Conservation (phyloP, 352 stramenopile species). For the Phytophthora sp. region DNA sequence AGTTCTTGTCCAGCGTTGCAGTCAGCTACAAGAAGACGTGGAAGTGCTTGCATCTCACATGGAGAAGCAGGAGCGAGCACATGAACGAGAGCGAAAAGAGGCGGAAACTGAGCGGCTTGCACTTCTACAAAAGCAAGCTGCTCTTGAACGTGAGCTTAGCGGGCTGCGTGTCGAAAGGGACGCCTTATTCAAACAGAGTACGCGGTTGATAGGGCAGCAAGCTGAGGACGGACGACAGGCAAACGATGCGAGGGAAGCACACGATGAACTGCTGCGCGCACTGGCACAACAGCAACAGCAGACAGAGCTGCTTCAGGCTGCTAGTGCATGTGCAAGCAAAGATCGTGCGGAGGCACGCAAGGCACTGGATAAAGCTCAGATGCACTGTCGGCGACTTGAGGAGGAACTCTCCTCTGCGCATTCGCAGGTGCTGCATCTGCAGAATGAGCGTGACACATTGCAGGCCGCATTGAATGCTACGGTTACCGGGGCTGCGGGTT, state of each 20-base stretch:
- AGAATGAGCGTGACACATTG: constrained; percentile 47
- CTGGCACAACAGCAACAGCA: constrained; percentile 51
- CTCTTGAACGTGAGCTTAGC: constrained; percentile 36
- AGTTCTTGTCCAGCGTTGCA: constrained; percentile 18
- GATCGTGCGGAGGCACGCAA: constrained; percentile 40
- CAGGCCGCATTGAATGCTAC: constrained; percentile 40
- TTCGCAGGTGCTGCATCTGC: constrained; percentile 48
- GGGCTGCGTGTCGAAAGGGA: constrained; percentile 53
- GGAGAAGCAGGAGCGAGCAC: constrained; percentile 42
- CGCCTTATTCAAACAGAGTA: constrained; percentile 49
- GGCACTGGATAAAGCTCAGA: constrained; percentile 53
- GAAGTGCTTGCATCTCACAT: constrained; percentile 62
- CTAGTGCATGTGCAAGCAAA: constrained; percentile 21
- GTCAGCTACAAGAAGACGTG: constrained; percentile 63
- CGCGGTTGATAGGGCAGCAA: constrained; percentile 17
- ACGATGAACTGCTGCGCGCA: constrained; percentile 57
- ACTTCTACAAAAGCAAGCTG: constrained; percentile 27
- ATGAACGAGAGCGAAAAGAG: constrained; percentile 33
- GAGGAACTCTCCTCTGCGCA: constrained; percentile 52
- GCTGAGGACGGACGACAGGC: constrained; percentile 32
- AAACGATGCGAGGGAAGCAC: constrained; percentile 34
- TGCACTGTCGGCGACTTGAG: constrained; percentile 55
- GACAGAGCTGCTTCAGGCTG: constrained; percentile 37
- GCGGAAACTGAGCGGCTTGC: constrained; percentile 22
- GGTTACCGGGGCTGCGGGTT: constrained; percentile 15